Evolutionary conservation across 495 filamentous ascomycete genomes (phyloP), one percentile per base, ranked within the genome.

Genomic region (Neurospora sp.): DNA sequence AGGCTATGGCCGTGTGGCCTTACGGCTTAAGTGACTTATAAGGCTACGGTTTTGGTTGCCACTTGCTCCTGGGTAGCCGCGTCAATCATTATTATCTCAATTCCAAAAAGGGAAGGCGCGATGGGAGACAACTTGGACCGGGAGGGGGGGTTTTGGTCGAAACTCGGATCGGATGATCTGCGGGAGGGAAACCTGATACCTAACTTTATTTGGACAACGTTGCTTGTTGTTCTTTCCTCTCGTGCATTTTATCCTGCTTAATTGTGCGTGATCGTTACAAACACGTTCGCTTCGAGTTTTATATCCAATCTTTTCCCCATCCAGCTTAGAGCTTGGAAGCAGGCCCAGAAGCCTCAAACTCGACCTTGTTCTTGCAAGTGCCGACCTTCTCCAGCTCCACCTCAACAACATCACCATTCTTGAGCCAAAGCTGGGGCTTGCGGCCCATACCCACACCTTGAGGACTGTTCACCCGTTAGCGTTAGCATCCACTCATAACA

Each of bases 401-500:
- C 74, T 94, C 90, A 38, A 93, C 91, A n/a, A 89, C 76, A 81
- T 96, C 93, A 6, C 92, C 91, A 80, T 95, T 88, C 79, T 91
- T 92, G 74, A 95, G 81, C 92, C 92, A 96, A 31, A 92, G 78
- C 71, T 88, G 85, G 9, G 92, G 92, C 74, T 88, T 91, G 71
- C 88, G 86, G 40, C 91, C 92, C 89, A 93, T 91, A 1, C 91
- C 93, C 12, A 95, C 93, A 70, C 92, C 93, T 78, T 91, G 88
- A 8, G 92, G 92, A 16, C 89, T 90, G 71, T 38, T n/a, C n/a
- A n/a, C n/a, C n/a, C n/a, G n/a, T n/a, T n/a, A n/a, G n/a, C 27
- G 40, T 74, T 38, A 75, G 69, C 70, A 31, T 12, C 16, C n/a
- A n/a, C n/a, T n/a, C n/a, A n/a, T n/a, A n/a, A n/a, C n/a, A n/a